Percentiles rank a stretch among this genome's conserved stretches.
These are phyloP conservation scores for Starmerella lactis-condensi DNA, from an alignment of 805 yeast species.

Conservation along the genomic window DNA sequence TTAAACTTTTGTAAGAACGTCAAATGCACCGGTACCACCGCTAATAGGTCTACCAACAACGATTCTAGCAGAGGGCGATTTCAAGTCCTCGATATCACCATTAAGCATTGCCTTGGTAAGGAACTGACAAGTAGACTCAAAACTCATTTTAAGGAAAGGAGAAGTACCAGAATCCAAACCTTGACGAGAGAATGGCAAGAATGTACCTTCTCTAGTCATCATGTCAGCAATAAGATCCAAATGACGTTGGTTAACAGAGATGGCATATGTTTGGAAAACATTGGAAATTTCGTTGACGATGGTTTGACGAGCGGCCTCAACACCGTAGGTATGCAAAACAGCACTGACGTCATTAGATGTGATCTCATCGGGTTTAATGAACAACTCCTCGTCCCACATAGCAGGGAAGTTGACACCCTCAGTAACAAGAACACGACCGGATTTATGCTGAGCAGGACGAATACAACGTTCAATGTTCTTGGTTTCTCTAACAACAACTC, in stretches of 20 bases:
- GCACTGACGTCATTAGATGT: slow-evolving; percentile 85
- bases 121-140: slow-evolving; percentile 95
- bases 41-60: slow-evolving; percentile 79
- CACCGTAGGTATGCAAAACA: slow-evolving; percentile 83
- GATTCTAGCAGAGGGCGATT: slow-evolving; percentile 81
- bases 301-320: slow-evolving; percentile 96
- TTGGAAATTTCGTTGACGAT: slow-evolving; percentile 88
- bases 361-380: slow-evolving; percentile 75
- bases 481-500: slow-evolving; percentile 81
- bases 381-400: slow-evolving; percentile 95
- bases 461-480: slow-evolving; percentile 84
- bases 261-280: slow-evolving; percentile 92
- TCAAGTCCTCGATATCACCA: slow-evolving; percentile 71
- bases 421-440: slow-evolving; percentile 64
- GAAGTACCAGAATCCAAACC: slow-evolving; percentile 94
- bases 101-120: slow-evolving; percentile 90
- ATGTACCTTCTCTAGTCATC: slow-evolving; percentile 98
- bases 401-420: slow-evolving; percentile 97
- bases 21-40: slow-evolving; percentile 95
- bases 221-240: slow-evolving; percentile 92
- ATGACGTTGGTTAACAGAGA: slow-evolving; percentile 80
- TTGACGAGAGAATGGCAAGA: slow-evolving; percentile 91
- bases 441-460: slow-evolving; percentile 54
- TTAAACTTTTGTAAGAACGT: slow-evolving; percentile 27
- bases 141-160: slow-evolving; percentile 95